Percentiles rank a stretch among this genome's conserved stretches.
These are phyloP conservation scores for Asterochloris sp. DNA, from an alignment of 139 green algal genomes.

Conservation along the genomic window DNA sequence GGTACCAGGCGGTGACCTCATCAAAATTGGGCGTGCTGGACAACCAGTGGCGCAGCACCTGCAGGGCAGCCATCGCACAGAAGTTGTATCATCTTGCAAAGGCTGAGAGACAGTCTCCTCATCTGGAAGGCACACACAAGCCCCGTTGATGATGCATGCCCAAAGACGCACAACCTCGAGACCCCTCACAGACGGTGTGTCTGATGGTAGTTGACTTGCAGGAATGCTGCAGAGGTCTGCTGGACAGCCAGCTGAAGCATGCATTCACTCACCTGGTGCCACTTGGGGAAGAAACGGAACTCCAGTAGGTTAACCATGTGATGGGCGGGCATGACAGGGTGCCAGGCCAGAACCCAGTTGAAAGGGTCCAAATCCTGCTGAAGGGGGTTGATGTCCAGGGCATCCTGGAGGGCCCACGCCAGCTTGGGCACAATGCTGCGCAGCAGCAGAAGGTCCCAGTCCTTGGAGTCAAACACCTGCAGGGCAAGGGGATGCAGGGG, in stretches of 20 bases:
- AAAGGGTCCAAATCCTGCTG: slow-evolving; percentile 78
- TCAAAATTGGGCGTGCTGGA: slow-evolving; percentile 71
- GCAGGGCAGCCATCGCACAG: too few relatives aligned
- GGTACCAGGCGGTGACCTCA: slow-evolving; percentile 91
- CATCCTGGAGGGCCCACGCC: slow-evolving; percentile 42
- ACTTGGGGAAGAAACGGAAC: slow-evolving; percentile 79
- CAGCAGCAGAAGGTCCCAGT: slow-evolving; percentile 81
- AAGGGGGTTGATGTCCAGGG: slow-evolving; percentile 78
- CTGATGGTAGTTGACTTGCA: too few relatives aligned
- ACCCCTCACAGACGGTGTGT: too few relatives aligned
- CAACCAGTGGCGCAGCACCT: slow-evolving; percentile 85
- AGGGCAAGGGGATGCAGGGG: neutral
- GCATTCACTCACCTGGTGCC: slow-evolving; percentile 33
- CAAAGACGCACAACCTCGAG: too few relatives aligned
- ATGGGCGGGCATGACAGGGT: slow-evolving; percentile 48
- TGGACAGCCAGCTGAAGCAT: too few relatives aligned
- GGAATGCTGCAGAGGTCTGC: too few relatives aligned
- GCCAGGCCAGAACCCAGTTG: slow-evolving; percentile 82
- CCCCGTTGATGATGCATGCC: too few relatives aligned
- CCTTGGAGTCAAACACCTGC: slow-evolving; percentile 63
- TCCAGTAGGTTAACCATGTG: slow-evolving; percentile 50
- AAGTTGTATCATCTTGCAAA: too few relatives aligned
- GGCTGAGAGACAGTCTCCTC: too few relatives aligned
- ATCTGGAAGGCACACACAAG: too few relatives aligned
- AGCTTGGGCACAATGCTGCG: slow-evolving; percentile 89